Evolutionary conservation across 352 stramenopile genomes (phyloP), one percentile per base, ranked within the genome.

Genomic region (Globisporangium cederbergense): DNA sequence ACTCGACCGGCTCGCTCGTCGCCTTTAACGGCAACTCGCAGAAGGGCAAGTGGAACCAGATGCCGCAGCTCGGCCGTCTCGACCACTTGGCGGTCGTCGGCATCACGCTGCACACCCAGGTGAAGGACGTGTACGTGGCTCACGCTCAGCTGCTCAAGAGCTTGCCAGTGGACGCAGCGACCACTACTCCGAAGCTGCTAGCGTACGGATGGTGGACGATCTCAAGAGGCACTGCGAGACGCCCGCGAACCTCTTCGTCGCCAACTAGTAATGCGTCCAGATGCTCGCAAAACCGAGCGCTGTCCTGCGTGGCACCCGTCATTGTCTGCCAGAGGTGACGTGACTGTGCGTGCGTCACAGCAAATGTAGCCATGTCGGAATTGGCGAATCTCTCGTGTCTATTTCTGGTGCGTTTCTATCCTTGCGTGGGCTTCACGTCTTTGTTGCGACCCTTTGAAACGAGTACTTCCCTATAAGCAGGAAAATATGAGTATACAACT

Each of bases 21-120:
- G 64, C 58, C 1, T 86, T 79, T 43, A 62, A 52, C 8, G 73
- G 71, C 28, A 63, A 51, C 2, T 76, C 77, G 13, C 53, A 71
- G 55, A 62, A 75, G 6, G 79, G 79, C 46, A 79, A 75, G 51
- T 88, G 79, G 79, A 82, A 84, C 66, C 50, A 64, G 20, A 83
- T 88, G 79, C 66, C 67, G 11, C 71, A 74, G 62, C 53, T 88
- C 13, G 71, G 77, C 28, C 65, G 64, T 32, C 61, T 88, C 52
- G 79, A 88, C 49, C 76, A 86, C 65, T 34, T 86, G 3, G 76
- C 61, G 4, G 66, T 86, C 46, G 56, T 77, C 9, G 77, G 75
- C 22, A 58, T 77, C 42, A 88, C 77, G 1, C 62, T 80, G 36
- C 76, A 77, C 57, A 79, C 69, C 5, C 76, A 86, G 32, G 67